phyloP scores from a whole-genome alignment of 169 alveolate genomes.

The Plasmodium vinckei region DNA sequence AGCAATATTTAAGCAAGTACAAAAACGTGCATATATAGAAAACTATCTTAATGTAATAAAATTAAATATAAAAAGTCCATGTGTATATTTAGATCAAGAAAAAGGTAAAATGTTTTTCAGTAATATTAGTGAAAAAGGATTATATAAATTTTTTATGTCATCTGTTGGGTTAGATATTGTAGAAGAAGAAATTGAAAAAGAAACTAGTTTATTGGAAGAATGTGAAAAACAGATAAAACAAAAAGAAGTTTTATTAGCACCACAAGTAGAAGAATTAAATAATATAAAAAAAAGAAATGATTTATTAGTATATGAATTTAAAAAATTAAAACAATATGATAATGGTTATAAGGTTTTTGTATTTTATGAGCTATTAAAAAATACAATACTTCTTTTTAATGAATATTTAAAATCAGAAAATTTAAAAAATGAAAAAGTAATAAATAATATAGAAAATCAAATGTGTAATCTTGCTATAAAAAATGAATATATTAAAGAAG shows the following conservation, averaged over 20 bases:
- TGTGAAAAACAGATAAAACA: slow-evolving; percentile 79
- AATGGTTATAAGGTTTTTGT: slow-evolving; percentile 78
- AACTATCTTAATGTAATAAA: slow-evolving; percentile 6
- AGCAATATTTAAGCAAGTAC: slow-evolving; percentile 61
- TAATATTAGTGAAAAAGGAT: slow-evolving; percentile 77
- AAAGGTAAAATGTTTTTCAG: slow-evolving; percentile 82
- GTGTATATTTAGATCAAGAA: slow-evolving; percentile 88
- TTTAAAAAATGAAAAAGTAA: slow-evolving; percentile 78
- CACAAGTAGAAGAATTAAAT: slow-evolving; percentile 79
- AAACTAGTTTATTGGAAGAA: slow-evolving; percentile 77
- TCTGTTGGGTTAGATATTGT: slow-evolving; percentile 84
- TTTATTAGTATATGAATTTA: slow-evolving; percentile 77
- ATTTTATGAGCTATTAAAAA: slow-evolving; percentile 76
- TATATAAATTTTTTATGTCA: slow-evolving; percentile 81
- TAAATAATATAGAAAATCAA: slow-evolving; percentile 65
- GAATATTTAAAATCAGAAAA: slow-evolving; percentile 75
- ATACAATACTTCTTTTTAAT: slow-evolving; percentile 69
- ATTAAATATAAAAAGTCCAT: slow-evolving; percentile 82
- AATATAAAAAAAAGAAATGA: slow-evolving; percentile 73
- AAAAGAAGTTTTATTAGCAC: slow-evolving; percentile 78
- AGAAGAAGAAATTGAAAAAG: slow-evolving; percentile 72
- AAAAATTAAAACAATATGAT: slow-evolving; percentile 78
- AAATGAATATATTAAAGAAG: slow-evolving; percentile 40
- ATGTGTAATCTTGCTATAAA: slow-evolving; percentile 30
- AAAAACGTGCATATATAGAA: slow-evolving; percentile 74